Conservation (phyloP, 1,139 yeast species). For the Magnusiomyces paraingens region DNA sequence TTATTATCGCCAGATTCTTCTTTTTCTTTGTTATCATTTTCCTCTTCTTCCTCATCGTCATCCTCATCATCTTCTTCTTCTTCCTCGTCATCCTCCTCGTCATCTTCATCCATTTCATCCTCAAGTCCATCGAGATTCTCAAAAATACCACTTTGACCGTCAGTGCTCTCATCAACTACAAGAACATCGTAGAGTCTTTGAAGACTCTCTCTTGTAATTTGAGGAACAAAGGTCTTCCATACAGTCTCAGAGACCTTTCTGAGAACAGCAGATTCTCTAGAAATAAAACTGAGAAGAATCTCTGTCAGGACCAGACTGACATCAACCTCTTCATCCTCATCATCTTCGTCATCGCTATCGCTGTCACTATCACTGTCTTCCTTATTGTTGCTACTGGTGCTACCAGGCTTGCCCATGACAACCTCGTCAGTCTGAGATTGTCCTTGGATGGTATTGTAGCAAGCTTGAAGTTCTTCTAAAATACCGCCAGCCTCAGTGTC, state of each 20-base stretch:
- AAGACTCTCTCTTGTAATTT: constrained; percentile 47
- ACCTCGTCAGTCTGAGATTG: constrained; percentile 16
- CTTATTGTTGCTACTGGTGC: neutral
- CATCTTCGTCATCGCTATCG: constrained; percentile 31
- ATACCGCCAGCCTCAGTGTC: constrained; percentile 67
- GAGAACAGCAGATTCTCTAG: constrained; percentile 64
- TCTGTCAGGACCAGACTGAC: constrained; percentile 67
- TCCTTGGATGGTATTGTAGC: constrained; percentile 31
- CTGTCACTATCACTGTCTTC: constrained; percentile 18
- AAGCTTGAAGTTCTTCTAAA: constrained; percentile 56
- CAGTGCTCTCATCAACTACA: constrained; percentile 67
- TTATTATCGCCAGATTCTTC: constrained; percentile 22
- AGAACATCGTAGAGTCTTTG: constrained; percentile 60
- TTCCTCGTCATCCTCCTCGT: constrained; percentile 33
- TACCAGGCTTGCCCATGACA: neutral
- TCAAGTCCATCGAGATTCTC: constrained; percentile 47
- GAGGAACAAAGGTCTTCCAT: constrained; percentile 61
- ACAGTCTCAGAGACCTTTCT: constrained; percentile 66
- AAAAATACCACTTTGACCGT: constrained; percentile 74
- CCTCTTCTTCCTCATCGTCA: constrained; percentile 33
- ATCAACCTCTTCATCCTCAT: constrained; percentile 34
- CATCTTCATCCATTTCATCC: constrained; percentile 36
- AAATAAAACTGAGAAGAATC: constrained; percentile 64
- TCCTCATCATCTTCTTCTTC: constrained; percentile 28
- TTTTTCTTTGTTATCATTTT: constrained; percentile 27